Base-by-base conservation (phyloP, 257 asterid species). In the Solanum microdontum region DNA sequence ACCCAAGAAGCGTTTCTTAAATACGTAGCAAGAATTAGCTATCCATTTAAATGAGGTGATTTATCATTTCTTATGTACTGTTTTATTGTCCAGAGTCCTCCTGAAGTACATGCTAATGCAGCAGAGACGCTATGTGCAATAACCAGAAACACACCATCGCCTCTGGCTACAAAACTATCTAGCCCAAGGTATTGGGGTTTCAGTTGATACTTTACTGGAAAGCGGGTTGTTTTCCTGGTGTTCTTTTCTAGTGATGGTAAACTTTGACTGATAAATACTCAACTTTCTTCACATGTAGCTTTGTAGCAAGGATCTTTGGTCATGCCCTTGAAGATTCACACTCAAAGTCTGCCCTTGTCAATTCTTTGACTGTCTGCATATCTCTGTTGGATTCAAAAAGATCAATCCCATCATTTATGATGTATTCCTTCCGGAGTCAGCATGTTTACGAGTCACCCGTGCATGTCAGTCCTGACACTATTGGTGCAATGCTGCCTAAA, bases 91-190 rank as follows among this genome's bases (percentile, higher is more conserved):
- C 98, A 97, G 99, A 91, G 93, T 91, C 89, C 97, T 88, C 96
- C 99, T 86, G 99, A 97, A 92, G 99, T 96, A 80, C 98, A 97
- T 88, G 98, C 98, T 86, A 97, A 97, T 92, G 95, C 99, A 84
- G 98, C 99, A 83, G 99, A 97, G 91, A 94, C 95, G 51, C 93
- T 97, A 79, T 97, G 98, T 88, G 92, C 99, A 73, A 95, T 97
- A 87, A 95, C 99, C 83, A 94, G 99, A 92, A 97, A 91, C 86
- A 91, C 92, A 23, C 95, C 98, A 48, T 97, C 99, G 12, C 96
- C 97, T 87, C 91, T 97, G 87, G 99, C 99, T 88, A 87, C 98
- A 85, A 97, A 94, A 93, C 91, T 97, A 48, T 95, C 95, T 82
- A 97, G 99, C 92, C 94, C 96, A 88, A 94, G 98, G 99, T 96